Evolutionary conservation across 2,329 filamentous ascomycete genomes (phyloP), one percentile per base, ranked within the genome.

Genomic region (Didymellaceae sp.): DNA sequence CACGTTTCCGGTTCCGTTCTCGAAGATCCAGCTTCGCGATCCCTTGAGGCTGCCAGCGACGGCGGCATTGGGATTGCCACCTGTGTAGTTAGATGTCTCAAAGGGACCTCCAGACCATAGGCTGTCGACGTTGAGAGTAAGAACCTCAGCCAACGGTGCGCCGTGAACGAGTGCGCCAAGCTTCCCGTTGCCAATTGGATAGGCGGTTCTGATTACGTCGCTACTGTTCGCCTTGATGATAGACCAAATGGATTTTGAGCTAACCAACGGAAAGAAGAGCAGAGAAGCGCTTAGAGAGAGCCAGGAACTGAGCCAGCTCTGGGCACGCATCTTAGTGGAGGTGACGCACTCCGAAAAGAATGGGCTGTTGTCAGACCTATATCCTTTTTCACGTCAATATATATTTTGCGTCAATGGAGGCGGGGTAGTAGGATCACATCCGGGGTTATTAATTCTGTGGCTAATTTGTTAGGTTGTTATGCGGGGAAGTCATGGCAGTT

Each of bases 91-190:
- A 14, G 63, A 61, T 30, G 62, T 66, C 45, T 78, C 71, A 47
- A 82, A 82, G 0, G 79, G 79, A 0, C 80, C 80, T 2, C 78
- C 79, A 2, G 75, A 76, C 80, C 79, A 82, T 1, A 82, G 56
- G 2, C 71, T 77, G 48, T 82, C 80, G 14, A 79, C 56, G 40
- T 82, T 82, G 28, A 82, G 46, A 16, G 68, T 73, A 5, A 81
- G 43, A 18, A 71, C 74, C 39, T 81, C 78, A 1, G 64, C 54
- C 2, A 75, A 75, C 0, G 78, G 71, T 13, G 66, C 53, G 0
- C 79, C 79, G 45, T 77, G 77, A 0, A 77, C 71, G 22, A 81
- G 73, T 2, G 72, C 76, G 71, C 74, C 78, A 14, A 81, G 63
- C 35, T 71, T 74, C 1, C 78, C 79, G 66, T 81, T 82, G 10